These are phyloP conservation scores for Debaryomyces castellii DNA, from an alignment of 805 yeast genomes.

Conservation along the genomic window DNA sequence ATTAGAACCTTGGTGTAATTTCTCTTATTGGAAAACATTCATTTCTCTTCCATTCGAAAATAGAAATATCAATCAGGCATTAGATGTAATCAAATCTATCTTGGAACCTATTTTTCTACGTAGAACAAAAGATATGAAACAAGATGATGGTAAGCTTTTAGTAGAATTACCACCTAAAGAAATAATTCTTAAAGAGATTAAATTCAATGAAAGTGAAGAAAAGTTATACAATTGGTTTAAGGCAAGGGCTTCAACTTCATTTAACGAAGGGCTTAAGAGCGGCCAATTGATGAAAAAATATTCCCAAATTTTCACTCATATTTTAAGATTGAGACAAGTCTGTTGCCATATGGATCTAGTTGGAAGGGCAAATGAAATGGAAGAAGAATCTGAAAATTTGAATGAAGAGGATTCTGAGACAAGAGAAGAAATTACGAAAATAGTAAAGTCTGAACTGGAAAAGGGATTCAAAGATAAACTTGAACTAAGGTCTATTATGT, in stretches of 20 bases:
- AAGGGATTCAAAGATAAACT: constrained; percentile 16
- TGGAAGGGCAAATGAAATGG: constrained; percentile 50
- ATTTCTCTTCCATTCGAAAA: constrained; percentile 81
- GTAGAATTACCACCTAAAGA: constrained; percentile 78
- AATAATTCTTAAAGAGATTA: constrained; percentile 64
- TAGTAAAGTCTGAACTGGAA: constrained; percentile 9
- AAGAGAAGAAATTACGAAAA: constrained; percentile 6
- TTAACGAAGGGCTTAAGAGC: constrained; percentile 53
- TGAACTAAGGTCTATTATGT: constrained; percentile 25
- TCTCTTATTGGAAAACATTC: constrained; percentile 84
- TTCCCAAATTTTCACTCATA: constrained; percentile 78
- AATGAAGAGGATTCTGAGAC: constrained; percentile 12
- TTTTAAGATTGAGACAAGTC: constrained; percentile 78
- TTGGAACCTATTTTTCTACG: constrained; percentile 80
- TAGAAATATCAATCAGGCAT: constrained; percentile 65
- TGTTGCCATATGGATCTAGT: constrained; percentile 83
- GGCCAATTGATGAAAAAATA: constrained; percentile 75
- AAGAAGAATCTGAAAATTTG: constrained; percentile 39
- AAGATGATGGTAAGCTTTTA: constrained; percentile 65
- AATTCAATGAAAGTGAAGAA: constrained; percentile 65
- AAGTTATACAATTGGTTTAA: constrained; percentile 68
- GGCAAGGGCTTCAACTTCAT: constrained; percentile 62
- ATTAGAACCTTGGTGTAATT: constrained; percentile 88
- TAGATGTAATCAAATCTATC: constrained; percentile 81
- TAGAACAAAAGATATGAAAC: constrained; percentile 84